These are phyloP conservation scores for Nicotiana tabacum DNA, from an alignment of 257 asterid genomes.

Conservation along the genomic window DNA sequence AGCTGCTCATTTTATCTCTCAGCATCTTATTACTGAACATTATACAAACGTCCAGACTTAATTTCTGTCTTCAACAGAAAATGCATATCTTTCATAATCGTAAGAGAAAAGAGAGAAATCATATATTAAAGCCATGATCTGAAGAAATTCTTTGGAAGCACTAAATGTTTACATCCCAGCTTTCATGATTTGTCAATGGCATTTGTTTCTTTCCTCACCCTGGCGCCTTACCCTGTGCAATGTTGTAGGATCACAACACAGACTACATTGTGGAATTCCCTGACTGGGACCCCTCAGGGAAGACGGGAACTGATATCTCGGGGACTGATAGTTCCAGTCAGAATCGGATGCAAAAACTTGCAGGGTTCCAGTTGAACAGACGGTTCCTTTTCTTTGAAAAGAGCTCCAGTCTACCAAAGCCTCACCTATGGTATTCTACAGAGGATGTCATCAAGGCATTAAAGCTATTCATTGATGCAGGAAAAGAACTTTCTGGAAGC, in stretches of 20 bases:
- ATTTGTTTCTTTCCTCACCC: neutral
- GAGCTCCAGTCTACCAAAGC: constrained; percentile 49
- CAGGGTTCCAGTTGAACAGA: constrained; percentile 28
- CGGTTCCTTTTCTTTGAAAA: constrained; percentile 61
- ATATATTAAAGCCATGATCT: neutral
- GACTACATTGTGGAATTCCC: constrained; percentile 90
- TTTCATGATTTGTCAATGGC: neutral
- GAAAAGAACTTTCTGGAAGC: constrained; percentile 67
- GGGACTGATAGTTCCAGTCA: constrained; percentile 15
- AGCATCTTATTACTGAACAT: neutral
- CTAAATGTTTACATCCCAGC: constrained; percentile 1
- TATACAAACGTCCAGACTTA: neutral
- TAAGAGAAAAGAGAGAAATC: neutral
- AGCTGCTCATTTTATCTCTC: neutral
- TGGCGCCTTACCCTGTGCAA: neutral
- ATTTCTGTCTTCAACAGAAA: neutral
- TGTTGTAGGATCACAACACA: constrained; percentile 73
- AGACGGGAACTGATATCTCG: constrained; percentile 21
- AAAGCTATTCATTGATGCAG: constrained; percentile 79
- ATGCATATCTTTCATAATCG: neutral
- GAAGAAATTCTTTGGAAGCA: neutral
- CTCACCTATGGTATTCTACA: constrained; percentile 85
- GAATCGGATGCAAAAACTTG: constrained; percentile 32
- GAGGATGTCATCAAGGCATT: constrained; percentile 53
- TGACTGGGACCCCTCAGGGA: constrained; percentile 72